These are phyloP conservation scores for Lenwebbia sp. DNA, from an alignment of 345 rosid genomes.

Conservation along the genomic window DNA sequence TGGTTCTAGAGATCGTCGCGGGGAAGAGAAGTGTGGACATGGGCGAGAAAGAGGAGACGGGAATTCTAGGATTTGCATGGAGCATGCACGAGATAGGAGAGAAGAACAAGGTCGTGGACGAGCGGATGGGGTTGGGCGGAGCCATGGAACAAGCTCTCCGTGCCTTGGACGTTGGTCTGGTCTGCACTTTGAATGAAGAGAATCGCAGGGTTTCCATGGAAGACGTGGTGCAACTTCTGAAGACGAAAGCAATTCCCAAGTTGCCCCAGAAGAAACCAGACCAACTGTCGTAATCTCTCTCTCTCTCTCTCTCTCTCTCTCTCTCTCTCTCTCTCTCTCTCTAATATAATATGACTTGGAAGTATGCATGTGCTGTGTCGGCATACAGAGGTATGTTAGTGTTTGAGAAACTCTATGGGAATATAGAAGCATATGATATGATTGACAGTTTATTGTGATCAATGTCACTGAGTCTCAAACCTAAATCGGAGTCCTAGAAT, in stretches of 20 bases:
- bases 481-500: neutral
- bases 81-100: conserved; percentile 9
- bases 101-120: neutral
- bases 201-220: conserved; percentile 6
- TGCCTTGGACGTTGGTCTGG: conserved; percentile 1
- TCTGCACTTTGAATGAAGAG: neutral
- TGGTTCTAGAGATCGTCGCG: conserved; percentile 6
- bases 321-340: neutral
- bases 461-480: neutral
- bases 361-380: neutral
- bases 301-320: neutral
- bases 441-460: neutral
- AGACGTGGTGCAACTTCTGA: conserved; percentile 2
- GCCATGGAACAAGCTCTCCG: neutral
- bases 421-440: neutral
- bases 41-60: neutral
- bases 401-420: neutral
- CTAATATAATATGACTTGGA: neutral
- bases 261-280: conserved; percentile 2
- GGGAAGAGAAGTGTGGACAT: neutral
- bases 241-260: neutral
- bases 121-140: neutral
- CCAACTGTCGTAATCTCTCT: neutral
- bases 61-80: conserved; percentile 9
- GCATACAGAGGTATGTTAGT: neutral